Evolutionary conservation across 495 filamentous ascomycete species (phyloP), one percentile per base, ranked within the genome.

Genomic region (Tuber borchii): DNA sequence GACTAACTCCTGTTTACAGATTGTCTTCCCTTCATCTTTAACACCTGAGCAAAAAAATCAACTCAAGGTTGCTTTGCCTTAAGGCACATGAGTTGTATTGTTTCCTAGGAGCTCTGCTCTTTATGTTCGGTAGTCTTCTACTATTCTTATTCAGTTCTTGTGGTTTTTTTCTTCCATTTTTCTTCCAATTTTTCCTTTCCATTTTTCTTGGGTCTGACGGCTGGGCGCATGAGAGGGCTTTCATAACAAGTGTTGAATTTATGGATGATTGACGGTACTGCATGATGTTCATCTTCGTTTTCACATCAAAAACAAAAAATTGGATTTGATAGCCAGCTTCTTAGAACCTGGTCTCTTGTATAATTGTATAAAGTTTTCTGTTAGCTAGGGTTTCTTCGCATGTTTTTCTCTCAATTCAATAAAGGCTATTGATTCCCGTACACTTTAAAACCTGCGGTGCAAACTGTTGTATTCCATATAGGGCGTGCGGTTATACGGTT

Each of bases 41-140:
- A 93, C 91, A 22, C 26, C 87, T 2, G 84, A 85, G 1, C 93
- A 97, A 86, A 99, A 97, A 87, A 84, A 87, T 40, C 85, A 91
- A 77, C 84, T 99, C 78, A 92, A 87, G 83, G 90, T 94, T 77
- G 91, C 97, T 73, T 86, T 99, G 76, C 82, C 82, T 0, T 83
- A 77, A 74, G 71, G 16, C n/a, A 10, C 42, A 22, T 44, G 2
- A 44, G 68, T 75, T 69, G 43, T 71, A 46, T 73, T 74, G 20
- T 79, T 71, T 12, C 56, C 56, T 37, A n/a, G 42, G 14, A 3
- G 19, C 22, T 12, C 72, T 74, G 48, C 45, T 26, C 17, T 17
- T 37, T 37, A 51, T 71, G 31, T n/a, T 76, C 43, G 34, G 17
- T 31, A 42, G 44, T 65, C 44, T 69, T 73, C 44, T 70, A 69